phyloP scores from a whole-genome alignment of 768 basidiomycete species.

The Serendipita sp. region DNA sequence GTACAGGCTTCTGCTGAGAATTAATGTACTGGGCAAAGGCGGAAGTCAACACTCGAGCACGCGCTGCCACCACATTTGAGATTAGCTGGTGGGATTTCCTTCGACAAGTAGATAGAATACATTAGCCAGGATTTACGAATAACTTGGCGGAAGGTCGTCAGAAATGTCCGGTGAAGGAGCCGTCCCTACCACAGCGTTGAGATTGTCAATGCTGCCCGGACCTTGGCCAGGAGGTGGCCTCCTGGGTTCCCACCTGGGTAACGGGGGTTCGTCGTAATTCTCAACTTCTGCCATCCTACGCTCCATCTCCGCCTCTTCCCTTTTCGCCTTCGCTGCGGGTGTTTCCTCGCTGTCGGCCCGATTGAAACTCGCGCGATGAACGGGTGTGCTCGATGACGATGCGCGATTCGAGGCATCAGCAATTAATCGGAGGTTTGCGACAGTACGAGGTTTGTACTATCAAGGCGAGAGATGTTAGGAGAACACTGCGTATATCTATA shows the following conservation, averaged over 20 bases:
- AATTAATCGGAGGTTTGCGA: neutral
- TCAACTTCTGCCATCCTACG: neutral
- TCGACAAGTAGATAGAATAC: too few species aligned
- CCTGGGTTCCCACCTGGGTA: neutral
- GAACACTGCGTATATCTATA: neutral
- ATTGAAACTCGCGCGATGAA: neutral
- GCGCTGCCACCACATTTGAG: too few species aligned
- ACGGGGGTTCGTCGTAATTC: neutral
- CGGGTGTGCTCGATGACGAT: neutral
- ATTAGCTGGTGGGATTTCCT: too few species aligned
- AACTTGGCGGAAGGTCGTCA: neutral
- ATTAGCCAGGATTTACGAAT: neutral
- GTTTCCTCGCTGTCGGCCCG: neutral
- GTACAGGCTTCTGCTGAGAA: too few species aligned
- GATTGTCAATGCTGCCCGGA: neutral
- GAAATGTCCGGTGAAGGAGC: neutral
- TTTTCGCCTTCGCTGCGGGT: neutral
- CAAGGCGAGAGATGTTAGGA: neutral
- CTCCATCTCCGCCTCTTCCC: slow-evolving; percentile 3
- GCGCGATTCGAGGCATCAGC: neutral
- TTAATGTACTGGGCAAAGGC: too few species aligned
- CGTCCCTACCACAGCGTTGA: neutral
- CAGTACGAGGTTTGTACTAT: neutral
- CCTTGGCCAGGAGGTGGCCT: neutral
- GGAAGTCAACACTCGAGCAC: too few species aligned